Base-by-base conservation (phyloP, 2,329 filamentous ascomycete genomes). In the Fusarium ramigenum region DNA sequence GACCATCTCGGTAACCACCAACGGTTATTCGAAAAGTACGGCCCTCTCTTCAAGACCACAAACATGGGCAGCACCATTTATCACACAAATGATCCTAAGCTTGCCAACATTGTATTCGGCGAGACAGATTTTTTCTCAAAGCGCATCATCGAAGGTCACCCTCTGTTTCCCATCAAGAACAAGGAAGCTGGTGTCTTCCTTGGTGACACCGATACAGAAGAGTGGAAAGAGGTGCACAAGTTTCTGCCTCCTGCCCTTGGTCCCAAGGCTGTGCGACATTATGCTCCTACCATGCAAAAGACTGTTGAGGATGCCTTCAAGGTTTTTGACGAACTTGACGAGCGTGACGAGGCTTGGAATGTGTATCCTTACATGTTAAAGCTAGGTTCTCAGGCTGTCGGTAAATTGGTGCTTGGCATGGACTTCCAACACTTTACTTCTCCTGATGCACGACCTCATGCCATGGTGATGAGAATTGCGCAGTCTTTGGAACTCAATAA, bases 191-290 rank as follows among this genome's bases (percentile, higher is more conserved):
- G 83, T 21, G 79, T 87, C 39, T 87, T 87, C 72, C 66, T 85
- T 8, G 82, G 84, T 69, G 87, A 89, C 73, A 89, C 87, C 1
- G 83, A 87, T 25, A 86, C 84, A 0, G 82, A 84, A 21, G 83
- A 85, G 61, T 90, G 86, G 86, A 77, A 79, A 30, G 74, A 85
- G 0, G 85, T 86, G 1, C 90, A 91, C 82, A 92, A 91, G 77
- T 92, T 91, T 78, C 72, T 91, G 2, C 88, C 89, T 0, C 89
- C 90, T 0, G 86, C 88, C 0, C 81, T 91, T 16, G 85, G 85
- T 0, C 89, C 89, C 37, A 90, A 89, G 75, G 89, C 89, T 0
- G 88, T 91, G 9, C 82, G 87, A 2, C 89, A 91, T 72, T 91
- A 91, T 68, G 85, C 87, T 0, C 88, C 89, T 0, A 85, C 83